Base-by-base conservation (phyloP, 1,284 basidiomycete genomes). In the Moesziomyces parantarcticus region DNA sequence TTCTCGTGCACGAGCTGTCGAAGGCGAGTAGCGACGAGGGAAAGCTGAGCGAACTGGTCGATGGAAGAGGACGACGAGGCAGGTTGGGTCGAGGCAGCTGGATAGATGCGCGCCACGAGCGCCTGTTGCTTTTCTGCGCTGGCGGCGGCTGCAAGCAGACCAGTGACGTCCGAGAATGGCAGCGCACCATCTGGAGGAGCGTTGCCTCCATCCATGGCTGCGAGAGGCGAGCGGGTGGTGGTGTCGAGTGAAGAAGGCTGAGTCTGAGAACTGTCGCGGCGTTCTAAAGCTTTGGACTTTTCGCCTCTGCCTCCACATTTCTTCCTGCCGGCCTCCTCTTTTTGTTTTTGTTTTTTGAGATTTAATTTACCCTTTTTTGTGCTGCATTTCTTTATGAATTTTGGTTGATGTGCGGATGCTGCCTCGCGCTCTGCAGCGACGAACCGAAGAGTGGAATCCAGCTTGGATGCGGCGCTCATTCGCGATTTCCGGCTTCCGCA, bases 111-210 rank as follows among this genome's bases (percentile, higher is more conserved):
- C 20, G 64, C 64, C 5, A 64, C 50, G 18, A 73, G 57, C 8
- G 64, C 70, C 41, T 73, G 70, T 44, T 67, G 64, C 54, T 56
- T 67, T 21, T 73, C 70, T 26, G 70, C 70, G 13, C 41, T 43
- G 8, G 70, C 64, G 8, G 70, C 64, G 8, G 70, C 64, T 5
- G 53, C 21, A 1, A 73, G 64, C 39, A 73, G 50, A 0, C 54
- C 57, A 3, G 56, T 64, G 34, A 68, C 64, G 34, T 73, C 64
- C 22, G 60, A 64, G 57, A 73, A 68, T 2, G 70, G 70, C 18
- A 73, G 49, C n/a, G 64, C 70, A 9, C 69, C 69, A 47, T 69
- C 51, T 41, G 41, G 49, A 5, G 51, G n/a, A n/a, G 41, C 41
- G 22, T 23, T 23, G 41, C 36, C 2, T 18, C 18, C 36, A 1